Percentiles rank a stretch among this genome's conserved stretches.
These are phyloP conservation scores for Sclerospora graminicola DNA, from an alignment of 352 stramenopile species.

Conservation along the genomic window DNA sequence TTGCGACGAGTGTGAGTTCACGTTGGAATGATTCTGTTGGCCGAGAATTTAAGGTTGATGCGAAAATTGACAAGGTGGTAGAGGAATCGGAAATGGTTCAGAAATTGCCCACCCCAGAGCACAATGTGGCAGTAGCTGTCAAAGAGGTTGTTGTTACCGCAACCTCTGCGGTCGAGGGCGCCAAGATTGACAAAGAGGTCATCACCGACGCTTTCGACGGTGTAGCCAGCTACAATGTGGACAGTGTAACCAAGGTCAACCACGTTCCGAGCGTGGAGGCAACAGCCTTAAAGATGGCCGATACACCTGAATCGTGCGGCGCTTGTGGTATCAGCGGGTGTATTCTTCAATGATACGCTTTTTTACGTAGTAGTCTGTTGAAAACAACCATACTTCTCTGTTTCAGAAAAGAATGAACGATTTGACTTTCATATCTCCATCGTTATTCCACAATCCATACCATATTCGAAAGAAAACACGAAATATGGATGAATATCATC, in stretches of 20 bases:
- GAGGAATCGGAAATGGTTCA: conserved; percentile 8
- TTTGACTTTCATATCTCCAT: too few relatives aligned
- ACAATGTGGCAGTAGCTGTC: conserved; percentile 5
- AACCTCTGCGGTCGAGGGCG: conserved; percentile 8
- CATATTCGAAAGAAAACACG: too few relatives aligned
- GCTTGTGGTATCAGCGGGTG: conserved; percentile 21
- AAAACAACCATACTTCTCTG: too few relatives aligned
- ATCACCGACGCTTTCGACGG: conserved; percentile 26
- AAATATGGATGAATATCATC: too few relatives aligned
- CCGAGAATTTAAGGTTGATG: conserved; percentile 4
- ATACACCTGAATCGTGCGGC: conserved; percentile 16
- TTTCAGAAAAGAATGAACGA: too few relatives aligned
- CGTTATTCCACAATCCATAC: too few relatives aligned
- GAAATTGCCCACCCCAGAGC: conserved; percentile 5
- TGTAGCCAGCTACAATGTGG: conserved; percentile 26
- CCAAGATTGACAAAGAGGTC: conserved; percentile 17
- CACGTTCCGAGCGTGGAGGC: conserved; percentile 16
- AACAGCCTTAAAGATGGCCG: conserved; percentile 6
- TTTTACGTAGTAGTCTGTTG: too few relatives aligned
- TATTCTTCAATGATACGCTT: conserved; percentile 22
- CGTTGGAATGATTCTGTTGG: conserved; percentile 21
- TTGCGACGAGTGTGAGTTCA: conserved; percentile 4
- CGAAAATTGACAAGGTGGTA: conserved; percentile 2
- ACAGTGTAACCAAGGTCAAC: conserved; percentile 22
- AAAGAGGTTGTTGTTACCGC: conserved; percentile 13